Conservation (phyloP, 2,329 filamentous ascomycete species). For the Cordyceps javanica region DNA sequence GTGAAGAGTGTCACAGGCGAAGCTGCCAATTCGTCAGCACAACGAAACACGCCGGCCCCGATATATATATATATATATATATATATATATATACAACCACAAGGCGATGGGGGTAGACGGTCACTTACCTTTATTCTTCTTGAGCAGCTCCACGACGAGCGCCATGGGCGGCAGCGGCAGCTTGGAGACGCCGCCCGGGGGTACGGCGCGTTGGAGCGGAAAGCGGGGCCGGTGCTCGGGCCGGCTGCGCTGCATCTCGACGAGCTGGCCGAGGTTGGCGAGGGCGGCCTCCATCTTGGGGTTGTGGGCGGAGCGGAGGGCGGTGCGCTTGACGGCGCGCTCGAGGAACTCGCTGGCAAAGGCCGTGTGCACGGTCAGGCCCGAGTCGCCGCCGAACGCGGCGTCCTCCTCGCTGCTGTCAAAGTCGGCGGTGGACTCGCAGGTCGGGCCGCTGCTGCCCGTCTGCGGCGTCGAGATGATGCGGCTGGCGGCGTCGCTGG, state of each 20-base stretch:
- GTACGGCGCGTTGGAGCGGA: slow-evolving; percentile 38
- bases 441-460: slow-evolving; percentile 20
- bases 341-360: slow-evolving; percentile 51
- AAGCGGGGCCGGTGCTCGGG: slow-evolving; percentile 39
- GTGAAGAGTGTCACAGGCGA: slow-evolving; percentile 43
- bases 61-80: too few species aligned
- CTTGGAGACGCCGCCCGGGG: slow-evolving; percentile 41
- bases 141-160: slow-evolving; percentile 42
- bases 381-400: slow-evolving; percentile 42
- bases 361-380: slow-evolving; percentile 43
- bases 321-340: slow-evolving; percentile 42
- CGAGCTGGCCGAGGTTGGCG: slow-evolving; percentile 45
- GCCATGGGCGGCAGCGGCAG: slow-evolving; percentile 49
- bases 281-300: slow-evolving; percentile 49
- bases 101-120: too few species aligned
- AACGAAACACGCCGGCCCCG: background rate
- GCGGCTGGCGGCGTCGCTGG: slow-evolving; percentile 16
- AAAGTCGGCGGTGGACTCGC: slow-evolving; percentile 27
- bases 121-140: slow-evolving; percentile 44
- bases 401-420: slow-evolving; percentile 34
- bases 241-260: slow-evolving; percentile 41
- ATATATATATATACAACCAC: too few species aligned
- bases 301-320: slow-evolving; percentile 36
- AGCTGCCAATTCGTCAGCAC: slow-evolving; percentile 25
- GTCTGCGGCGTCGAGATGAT: slow-evolving; percentile 22